Evolutionary conservation across 2,329 filamentous ascomycete genomes (phyloP).

Genomic region (Aspergillus pseudonomiae): DNA sequence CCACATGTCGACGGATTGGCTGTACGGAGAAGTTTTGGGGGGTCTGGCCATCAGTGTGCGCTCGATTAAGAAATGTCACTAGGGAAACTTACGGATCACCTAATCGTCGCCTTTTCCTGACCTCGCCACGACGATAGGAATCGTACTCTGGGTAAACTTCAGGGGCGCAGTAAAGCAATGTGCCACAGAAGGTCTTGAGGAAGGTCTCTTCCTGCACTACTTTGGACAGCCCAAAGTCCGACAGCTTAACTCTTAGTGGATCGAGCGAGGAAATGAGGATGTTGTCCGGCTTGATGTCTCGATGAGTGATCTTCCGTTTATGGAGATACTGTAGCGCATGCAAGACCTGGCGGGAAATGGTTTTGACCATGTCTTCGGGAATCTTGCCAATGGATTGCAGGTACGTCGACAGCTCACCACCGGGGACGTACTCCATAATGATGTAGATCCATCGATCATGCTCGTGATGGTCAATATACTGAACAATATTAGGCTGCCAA

Average conservation of each 20-base stretch:
- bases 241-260: slow-evolving; percentile 84
- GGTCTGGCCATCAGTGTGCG: slow-evolving; percentile 39
- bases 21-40: slow-evolving; percentile 68
- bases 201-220: slow-evolving; percentile 91
- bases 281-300: slow-evolving; percentile 99
- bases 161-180: slow-evolving; percentile 90
- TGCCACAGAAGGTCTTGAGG: slow-evolving; percentile 94
- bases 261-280: slow-evolving; percentile 77
- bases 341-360: slow-evolving; percentile 70
- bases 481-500: slow-evolving; percentile 77
- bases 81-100: slow-evolving; percentile 46
- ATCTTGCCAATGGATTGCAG: slow-evolving; percentile 66
- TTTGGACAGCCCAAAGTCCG: slow-evolving; percentile 95
- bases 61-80: not conserved
- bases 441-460: slow-evolving; percentile 83
- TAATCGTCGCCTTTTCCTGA: slow-evolving; percentile 65
- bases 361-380: slow-evolving; percentile 68
- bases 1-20: slow-evolving; percentile 93
- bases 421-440: slow-evolving; percentile 90
- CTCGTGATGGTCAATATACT: slow-evolving; percentile 87
- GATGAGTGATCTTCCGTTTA: slow-evolving; percentile 84
- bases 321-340: slow-evolving; percentile 86
- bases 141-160: slow-evolving; percentile 89
- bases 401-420: slow-evolving; percentile 79
- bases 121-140: slow-evolving; percentile 62